Percentiles rank a stretch among this genome's conserved stretches.
Conservation (phyloP, 768 basidiomycete genomes). For the Omphalotus guepiniiformis region DNA sequence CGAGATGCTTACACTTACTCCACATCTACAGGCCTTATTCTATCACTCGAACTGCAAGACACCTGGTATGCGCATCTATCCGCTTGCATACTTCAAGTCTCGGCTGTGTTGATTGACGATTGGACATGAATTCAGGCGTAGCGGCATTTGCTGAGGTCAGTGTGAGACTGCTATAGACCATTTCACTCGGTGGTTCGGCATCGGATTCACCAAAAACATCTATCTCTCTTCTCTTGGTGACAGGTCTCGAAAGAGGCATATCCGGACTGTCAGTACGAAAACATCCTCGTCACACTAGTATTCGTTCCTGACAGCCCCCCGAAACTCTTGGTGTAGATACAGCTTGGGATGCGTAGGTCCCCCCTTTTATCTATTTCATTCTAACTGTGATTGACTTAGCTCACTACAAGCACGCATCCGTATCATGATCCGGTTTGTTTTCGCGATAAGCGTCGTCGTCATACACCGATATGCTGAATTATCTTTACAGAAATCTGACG, state of each 20-base stretch:
- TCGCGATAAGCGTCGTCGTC: background rate
- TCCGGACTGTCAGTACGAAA: conserved; percentile 82
- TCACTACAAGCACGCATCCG: conserved; percentile 54
- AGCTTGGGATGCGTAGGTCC: conserved; percentile 79
- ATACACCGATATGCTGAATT: background rate
- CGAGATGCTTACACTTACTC: background rate
- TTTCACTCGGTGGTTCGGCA: too few species aligned
- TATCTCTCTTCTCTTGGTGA: background rate
- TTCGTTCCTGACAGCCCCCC: too few species aligned
- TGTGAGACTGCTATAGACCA: too few species aligned
- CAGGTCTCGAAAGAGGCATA: conserved; percentile 83
- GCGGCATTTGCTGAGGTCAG: conserved; percentile 77
- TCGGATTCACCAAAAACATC: background rate
- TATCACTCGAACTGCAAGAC: conserved; percentile 86
- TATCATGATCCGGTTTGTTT: conserved; percentile 71
- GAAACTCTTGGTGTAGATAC: conserved; percentile 78
- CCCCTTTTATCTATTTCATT: conserved; percentile 8
- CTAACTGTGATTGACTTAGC: conserved; percentile 9
- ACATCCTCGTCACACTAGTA: background rate
- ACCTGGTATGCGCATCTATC: conserved; percentile 49
- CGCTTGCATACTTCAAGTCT: background rate
- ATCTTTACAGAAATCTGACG: conserved; percentile 66
- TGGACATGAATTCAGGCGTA: conserved; percentile 44
- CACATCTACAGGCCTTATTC: conserved; percentile 58
- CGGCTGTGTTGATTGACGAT: conserved; percentile 8